Percentiles rank a stretch among this genome's conserved stretches.
phyloP scores from a whole-genome alignment of 2,329 filamentous ascomycete species.

The Monosporascus sp. region DNA sequence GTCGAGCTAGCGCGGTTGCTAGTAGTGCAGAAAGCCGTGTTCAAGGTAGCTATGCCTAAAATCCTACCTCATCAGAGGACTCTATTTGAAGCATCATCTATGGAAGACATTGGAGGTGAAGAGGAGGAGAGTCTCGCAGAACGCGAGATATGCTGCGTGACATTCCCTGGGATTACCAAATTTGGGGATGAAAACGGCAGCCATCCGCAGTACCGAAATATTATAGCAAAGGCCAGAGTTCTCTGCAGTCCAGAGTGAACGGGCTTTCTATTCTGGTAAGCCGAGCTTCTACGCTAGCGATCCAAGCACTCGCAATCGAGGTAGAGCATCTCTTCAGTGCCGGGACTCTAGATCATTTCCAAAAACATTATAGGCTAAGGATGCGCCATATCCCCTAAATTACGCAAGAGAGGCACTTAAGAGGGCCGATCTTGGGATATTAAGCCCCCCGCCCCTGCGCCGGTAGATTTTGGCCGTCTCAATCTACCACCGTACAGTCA shows the following conservation, averaged over 20 bases:
- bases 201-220: conserved; percentile 55
- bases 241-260: conserved; percentile 48
- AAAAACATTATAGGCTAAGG: background rate
- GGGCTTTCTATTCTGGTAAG: conserved; percentile 3
- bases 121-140: conserved; percentile 50
- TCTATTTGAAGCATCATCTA: conserved; percentile 52
- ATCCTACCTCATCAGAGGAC: conserved; percentile 48
- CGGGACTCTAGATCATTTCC: too few relatives aligned
- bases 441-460: too few relatives aligned
- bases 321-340: background rate
- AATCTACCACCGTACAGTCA: background rate
- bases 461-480: background rate
- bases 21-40: conserved; percentile 54
- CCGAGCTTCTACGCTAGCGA: background rate
- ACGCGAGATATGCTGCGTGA: conserved; percentile 56
- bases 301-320: background rate
- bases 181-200: conserved; percentile 60
- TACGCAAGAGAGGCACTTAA: too few relatives aligned
- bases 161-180: conserved; percentile 62
- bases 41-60: conserved; percentile 51
- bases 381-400: background rate
- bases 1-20: conserved; percentile 54
- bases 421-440: too few relatives aligned
- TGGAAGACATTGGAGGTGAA: conserved; percentile 64
- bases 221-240: conserved; percentile 63